Base-by-base conservation (phyloP, 1,284 basidiomycete genomes). In the Boletus semigastroideus region DNA sequence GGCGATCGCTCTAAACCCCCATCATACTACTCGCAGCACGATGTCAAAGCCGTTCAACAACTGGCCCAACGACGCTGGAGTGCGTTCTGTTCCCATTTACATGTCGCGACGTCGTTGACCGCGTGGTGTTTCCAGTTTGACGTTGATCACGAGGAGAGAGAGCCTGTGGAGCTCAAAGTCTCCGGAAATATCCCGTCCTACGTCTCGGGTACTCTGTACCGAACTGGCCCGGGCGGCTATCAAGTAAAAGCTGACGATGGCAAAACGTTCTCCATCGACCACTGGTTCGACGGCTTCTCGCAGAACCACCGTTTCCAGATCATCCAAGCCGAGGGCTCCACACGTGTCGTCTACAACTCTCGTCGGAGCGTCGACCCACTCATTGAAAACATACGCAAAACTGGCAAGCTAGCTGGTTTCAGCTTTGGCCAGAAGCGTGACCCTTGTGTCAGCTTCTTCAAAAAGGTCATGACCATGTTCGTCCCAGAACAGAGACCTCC, bases 291-390 rank as follows among this genome's bases (percentile, higher is more conserved):
- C 27, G 67, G 64, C 17, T 66, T 66, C 46, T 65, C 67, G 27
- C 67, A 69, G 47, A 69, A 63, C 52, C 66, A 66, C 43, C 67
- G 64, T 28, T 69, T 66, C 48, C 64, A 66, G 42, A 69, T 66
- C 56, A 55, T 68, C 27, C 64, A 67, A 34, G 52, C 59, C 3
- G 53, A 41, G 17, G 20, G 31, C 2, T 43, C 57, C 13, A 57
- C 64, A 2, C 62, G 64, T 3, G 64, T 69, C 39, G 44, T 66
- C 20, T 66, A 66, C 49, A 69, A 59, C 31, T 66, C 64, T 43
- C 65, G 67, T 48, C 48, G 45, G 16, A 62, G 66, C 12, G 37
- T 57, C 13, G 64, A 66, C 38, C 64, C 62, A 0, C 54, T 66
- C 22, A 59, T 69, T 22, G 64, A 66, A 22, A 42, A n/a, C 27